phyloP scores from a whole-genome alignment of 768 basidiomycete genomes.

The Leucocoprinus sp. region DNA sequence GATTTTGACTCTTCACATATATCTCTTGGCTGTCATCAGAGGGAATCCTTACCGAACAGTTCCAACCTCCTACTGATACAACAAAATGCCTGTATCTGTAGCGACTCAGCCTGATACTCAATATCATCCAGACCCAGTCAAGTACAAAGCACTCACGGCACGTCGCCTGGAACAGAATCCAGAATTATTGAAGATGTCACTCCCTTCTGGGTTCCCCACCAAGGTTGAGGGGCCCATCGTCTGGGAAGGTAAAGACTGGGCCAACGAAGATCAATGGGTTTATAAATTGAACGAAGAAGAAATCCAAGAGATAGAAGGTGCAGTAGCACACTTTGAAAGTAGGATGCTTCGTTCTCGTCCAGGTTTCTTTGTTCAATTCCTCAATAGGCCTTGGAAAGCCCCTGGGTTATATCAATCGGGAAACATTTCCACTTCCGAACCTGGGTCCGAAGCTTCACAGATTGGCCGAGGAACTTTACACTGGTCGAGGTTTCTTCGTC shows the following conservation, averaged over 20 bases:
- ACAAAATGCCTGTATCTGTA: not conserved
- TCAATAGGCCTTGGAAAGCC: conserved; percentile 3
- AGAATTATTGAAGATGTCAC: conserved; percentile 17
- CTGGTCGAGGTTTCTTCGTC: conserved; percentile 41
- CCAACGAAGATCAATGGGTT: conserved; percentile 31
- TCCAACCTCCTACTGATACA: not conserved
- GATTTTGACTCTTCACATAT: conserved; percentile 1
- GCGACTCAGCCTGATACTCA: conserved; percentile 27
- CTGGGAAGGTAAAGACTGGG: conserved; percentile 37
- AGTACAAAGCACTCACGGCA: conserved; percentile 31
- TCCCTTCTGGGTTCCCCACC: conserved; percentile 30
- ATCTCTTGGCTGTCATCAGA: not conserved
- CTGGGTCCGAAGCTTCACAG: conserved; percentile 25
- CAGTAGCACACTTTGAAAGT: conserved; percentile 18
- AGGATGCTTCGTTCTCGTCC: not conserved
- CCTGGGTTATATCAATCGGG: conserved; percentile 27
- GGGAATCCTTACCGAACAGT: not conserved
- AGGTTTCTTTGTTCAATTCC: not conserved
- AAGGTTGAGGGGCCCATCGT: conserved; percentile 29
- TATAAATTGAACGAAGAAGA: conserved; percentile 24
- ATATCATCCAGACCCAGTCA: conserved; percentile 30
- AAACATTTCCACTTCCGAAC: conserved; percentile 37
- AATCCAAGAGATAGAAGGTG: conserved; percentile 29
- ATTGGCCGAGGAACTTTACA: conserved; percentile 34
- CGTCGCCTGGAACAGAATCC: conserved; percentile 27